Evolutionary conservation across 2,329 filamentous ascomycete genomes (phyloP), one percentile per base, ranked within the genome.

Genomic region (Neopestalotiopsis sp.): DNA sequence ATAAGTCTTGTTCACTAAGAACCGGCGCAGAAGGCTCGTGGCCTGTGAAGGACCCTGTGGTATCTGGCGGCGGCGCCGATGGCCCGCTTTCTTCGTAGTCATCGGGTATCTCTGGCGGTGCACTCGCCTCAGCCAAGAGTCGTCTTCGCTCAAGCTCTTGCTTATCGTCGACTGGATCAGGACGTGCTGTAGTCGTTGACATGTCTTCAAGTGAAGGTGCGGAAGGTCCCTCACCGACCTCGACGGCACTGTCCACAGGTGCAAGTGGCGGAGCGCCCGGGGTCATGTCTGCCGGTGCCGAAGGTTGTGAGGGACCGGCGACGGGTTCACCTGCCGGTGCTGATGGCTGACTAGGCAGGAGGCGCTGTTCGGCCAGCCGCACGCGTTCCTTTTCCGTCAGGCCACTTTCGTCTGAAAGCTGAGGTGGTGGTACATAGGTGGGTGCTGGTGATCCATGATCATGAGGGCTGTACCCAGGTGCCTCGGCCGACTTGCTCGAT

Each of bases 331-430:
- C 30, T 61, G 57, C 20, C 20, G 72, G 72, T 34, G 69, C 84
- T 13, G 92, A 88, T 14, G 93, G 95, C 74, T 91, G 90, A 75
- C 94, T 97, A 2, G 95, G 95, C 28, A 98, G 81, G 4, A 98
- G 82, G 61, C 91, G 88, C 72, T 91, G 88, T 81, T 98, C 95
- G 56, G 94, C 94, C 69, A 89, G 89, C 61, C 91, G 89, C 69
- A 96, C 82, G 63, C 91, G 90, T 69, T 97, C 91, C 79, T 98
- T 98, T 72, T 98, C 96, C 13, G 91, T 90, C 40, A 94, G 82
- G 4, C 83, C 85, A 69, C 88, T 87, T 67, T 94, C 90, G 13
- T 86, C 82, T 12, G 84, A 82, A 20, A 90, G 74, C 38, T 87
- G 83, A n/a, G 91, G 90, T 4, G 88, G 88, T 38, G 90, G 88